Evolutionary conservation across 2,329 filamentous ascomycete genomes (phyloP).

Genomic region (Apiospora sp.): DNA sequence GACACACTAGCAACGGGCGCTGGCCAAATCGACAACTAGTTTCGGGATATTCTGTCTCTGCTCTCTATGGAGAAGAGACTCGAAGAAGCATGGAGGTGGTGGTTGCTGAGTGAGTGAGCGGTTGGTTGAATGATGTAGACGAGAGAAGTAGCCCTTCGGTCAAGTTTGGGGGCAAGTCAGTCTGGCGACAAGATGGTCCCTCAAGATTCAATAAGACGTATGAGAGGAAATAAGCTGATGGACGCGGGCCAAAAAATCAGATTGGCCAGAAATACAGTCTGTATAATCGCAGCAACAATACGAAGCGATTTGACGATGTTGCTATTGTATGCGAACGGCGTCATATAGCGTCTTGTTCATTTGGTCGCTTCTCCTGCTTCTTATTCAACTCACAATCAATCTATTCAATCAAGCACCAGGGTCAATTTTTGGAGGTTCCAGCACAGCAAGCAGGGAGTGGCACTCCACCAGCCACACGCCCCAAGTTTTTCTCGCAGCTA

Average conservation of each 20-base stretch:
- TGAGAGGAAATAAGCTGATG: constrained; percentile 6
- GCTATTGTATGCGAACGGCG: constrained; percentile 11
- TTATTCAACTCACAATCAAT: constrained; percentile 18
- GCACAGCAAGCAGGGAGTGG: constrained; percentile 8
- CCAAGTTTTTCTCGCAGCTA: constrained; percentile 1
- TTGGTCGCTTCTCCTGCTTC: not conserved
- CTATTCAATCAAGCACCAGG: constrained; percentile 18
- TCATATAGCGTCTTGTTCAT: not conserved
- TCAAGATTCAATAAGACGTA: constrained; percentile 16
- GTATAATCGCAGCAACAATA: not conserved
- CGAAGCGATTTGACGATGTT: not conserved
- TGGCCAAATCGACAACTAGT: not conserved
- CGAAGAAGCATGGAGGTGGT: not conserved
- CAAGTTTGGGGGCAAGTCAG: constrained; percentile 7
- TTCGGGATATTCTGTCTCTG: not conserved
- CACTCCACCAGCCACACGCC: constrained; percentile 20
- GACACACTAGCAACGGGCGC: not conserved
- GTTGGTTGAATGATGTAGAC: not conserved
- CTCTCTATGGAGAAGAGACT: not conserved
- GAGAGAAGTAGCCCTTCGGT: constrained; percentile 12
- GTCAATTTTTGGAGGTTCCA: constrained; percentile 22
- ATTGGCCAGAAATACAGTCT: not conserved
- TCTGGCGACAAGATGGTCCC: constrained; percentile 7
- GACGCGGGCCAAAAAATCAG: not conserved
- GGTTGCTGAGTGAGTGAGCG: not conserved